Base-by-base conservation (phyloP, 1,139 yeast genomes). In the Saccharomycopsis crataegensis region DNA sequence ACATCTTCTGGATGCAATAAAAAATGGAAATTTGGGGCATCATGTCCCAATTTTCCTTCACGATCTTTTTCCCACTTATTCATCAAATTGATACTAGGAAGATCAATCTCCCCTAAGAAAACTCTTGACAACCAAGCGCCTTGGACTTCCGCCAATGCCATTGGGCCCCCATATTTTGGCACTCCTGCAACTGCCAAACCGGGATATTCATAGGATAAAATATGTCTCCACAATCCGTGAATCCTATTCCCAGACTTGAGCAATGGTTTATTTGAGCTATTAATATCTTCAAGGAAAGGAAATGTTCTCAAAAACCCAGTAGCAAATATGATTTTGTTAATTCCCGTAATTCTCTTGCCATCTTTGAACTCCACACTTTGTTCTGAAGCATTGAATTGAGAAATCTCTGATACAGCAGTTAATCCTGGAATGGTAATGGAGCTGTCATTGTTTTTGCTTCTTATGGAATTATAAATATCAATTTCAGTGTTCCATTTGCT, bases 231-330 rank as follows among this genome's bases (percentile, higher is more conserved):
- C 6, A 43, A 3, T 12, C 28, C 22, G 31, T 43, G 17, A n/a
- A 43, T 12, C 5, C 31, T n/a, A n/a, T 12, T 12, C n/a, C 46
- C 46, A 16, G n/a, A 12, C 17, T 12, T 43, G 16, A 43, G n/a
- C 12, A 22, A 16, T 16, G 17, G 17, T 43, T 16, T 4, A 16
- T 38, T 6, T 4, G 42, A 38, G 42, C 42, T 3, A 12, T 49
- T 36, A 56, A 60, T 12, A 33, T 51, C 45, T 9, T 67, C 65
- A 48, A 80, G 62, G 54, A 69, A 77, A 6, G 83, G 82, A 52
- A 72, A 68, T 33, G 76, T 71, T 59, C 77, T 74, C 28, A 74
- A 67, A 63, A 78, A 83, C 0, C 89, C 89, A 1, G 90, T 83
- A 37, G 86, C 84, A 63, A 77, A 82, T 3, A 83, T 63, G n/a